Evolutionary conservation across 2,329 filamentous ascomycete species (phyloP).

Genomic region (Xylaria sp.): DNA sequence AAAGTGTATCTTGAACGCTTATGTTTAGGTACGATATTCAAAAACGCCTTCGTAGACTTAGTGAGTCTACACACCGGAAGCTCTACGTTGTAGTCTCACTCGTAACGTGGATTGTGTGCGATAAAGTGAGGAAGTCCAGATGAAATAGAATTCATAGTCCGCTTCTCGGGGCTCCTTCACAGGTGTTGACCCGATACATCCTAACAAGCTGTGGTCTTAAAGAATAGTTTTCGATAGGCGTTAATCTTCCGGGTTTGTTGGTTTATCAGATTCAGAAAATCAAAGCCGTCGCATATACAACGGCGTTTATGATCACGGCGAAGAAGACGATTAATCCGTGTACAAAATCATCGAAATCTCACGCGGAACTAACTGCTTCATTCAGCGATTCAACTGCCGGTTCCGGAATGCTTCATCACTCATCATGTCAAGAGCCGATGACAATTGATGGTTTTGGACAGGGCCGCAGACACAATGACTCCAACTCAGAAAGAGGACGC

Average conservation of each 20-base stretch:
- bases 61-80: neutral
- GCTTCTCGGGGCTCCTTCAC: neutral
- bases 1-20: neutral
- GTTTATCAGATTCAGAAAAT: neutral
- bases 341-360: neutral
- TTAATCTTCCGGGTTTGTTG: neutral
- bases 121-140: neutral
- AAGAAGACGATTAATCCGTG: neutral
- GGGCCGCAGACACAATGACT: neutral
- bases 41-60: neutral
- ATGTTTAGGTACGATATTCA: neutral
- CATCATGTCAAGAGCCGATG: neutral
- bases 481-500: neutral
- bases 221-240: neutral
- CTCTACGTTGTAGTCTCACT: neutral
- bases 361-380: neutral
- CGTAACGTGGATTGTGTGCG: neutral
- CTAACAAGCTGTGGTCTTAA: neutral
- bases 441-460: neutral
- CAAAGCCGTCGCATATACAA: neutral
- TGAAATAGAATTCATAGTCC: neutral
- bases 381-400: neutral
- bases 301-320: neutral
- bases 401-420: neutral
- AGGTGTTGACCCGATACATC: neutral